phyloP scores from a whole-genome alignment of 2,329 filamentous ascomycete species.

The Colletotrichum tabaci region DNA sequence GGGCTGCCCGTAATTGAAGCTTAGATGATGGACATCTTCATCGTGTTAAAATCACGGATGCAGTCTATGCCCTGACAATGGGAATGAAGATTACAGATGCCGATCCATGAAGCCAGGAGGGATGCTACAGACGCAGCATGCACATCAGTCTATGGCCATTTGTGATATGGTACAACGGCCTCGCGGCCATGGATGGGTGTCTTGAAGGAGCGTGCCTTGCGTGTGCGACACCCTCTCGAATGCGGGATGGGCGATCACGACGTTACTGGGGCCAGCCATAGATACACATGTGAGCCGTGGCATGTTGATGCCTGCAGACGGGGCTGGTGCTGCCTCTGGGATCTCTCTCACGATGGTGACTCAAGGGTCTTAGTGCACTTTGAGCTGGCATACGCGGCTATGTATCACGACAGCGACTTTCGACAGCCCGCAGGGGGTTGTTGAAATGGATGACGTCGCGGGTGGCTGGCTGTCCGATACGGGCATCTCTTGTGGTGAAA shows the following conservation, averaged over 20 bases:
- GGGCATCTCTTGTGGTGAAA: conserved; percentile 15
- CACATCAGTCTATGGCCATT: no score
- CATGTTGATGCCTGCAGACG: background rate
- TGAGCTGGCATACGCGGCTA: background rate
- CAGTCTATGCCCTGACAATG: background rate
- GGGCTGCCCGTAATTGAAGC: background rate
- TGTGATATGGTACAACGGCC: no score
- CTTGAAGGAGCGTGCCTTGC: background rate
- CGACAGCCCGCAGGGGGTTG: no score
- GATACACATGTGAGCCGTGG: background rate
- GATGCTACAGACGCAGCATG: no score
- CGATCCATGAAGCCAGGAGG: no score
- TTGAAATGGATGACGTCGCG: background rate
- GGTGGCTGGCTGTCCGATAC: conserved; percentile 24
- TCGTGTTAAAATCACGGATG: no score
- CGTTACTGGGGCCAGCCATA: background rate
- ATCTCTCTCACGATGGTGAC: background rate
- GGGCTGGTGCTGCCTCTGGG: background rate
- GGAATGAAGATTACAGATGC: no score
- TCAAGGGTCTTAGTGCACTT: background rate
- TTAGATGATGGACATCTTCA: background rate
- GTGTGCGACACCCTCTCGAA: conserved; percentile 5
- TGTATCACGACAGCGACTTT: background rate
- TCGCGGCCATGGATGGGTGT: background rate
- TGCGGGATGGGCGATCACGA: conserved; percentile 28